Base-by-base conservation (phyloP, 1,284 basidiomycete genomes). In the Agroathelia rolfsii region DNA sequence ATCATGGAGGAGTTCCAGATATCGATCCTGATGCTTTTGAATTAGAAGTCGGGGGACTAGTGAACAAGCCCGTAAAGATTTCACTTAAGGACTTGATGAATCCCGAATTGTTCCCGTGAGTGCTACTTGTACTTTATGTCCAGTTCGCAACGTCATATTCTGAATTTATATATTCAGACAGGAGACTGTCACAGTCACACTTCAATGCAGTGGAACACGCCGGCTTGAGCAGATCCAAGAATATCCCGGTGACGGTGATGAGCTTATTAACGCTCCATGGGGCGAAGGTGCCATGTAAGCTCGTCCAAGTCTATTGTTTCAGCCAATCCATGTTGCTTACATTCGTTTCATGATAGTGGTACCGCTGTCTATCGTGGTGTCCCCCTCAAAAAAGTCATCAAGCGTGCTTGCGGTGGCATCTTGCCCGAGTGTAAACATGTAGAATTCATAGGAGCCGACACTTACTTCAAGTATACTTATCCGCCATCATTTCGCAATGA, bases 381-480 rank as follows among this genome's bases (percentile, higher is more conserved):
- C 3, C 55, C 68, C 3, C 49, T 72, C 16, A 69, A 70, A 54
- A 69, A 69, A 39, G 61, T 72, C 5, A 56, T 72, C 32, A 70
- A 72, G 46, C 45, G 55, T 16, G 69, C 68, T 1, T 72, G 66
- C 41, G 68, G 66, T 5, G 70, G 69, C 15, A 49, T 71, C 21
- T 46, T 57, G 10, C 63, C 66, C 10, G 63, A 67, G 33, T 64
- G 63, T 34, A 46, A 64, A 42, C 68, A 72, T 40, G 51, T 72
- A 40, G 70, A 73, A 44, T 67, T 72, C 47, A 62, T 72, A 37
- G 68, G 70, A 15, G 69, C 68, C 2, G 69, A 72, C 39, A 72
- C 69, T 3, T 72, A 72, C 45, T 72, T 72, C 59, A 72, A 72
- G 68, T 64, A n/a, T n/a, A n/a, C n/a, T n/a, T n/a, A n/a, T n/a